A percentile compares a stretch with the other conserved stretches of the same genome.
Conservation (phyloP, 257 asterid genomes). For the Solanum ahanhuiri region DNA sequence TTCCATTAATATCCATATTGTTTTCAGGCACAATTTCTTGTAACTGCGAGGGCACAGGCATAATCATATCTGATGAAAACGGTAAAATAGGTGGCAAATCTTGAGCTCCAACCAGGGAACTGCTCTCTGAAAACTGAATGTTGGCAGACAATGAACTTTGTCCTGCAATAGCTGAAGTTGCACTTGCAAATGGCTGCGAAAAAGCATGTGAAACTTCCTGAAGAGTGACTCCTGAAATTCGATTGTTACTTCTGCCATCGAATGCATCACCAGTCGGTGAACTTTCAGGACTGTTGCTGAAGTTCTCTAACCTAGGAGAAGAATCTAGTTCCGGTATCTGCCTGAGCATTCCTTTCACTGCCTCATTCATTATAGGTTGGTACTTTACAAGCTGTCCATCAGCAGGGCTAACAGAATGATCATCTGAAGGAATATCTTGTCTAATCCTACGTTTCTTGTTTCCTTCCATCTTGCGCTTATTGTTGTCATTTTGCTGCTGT, state of each 20-base stretch:
- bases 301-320: constrained; percentile 47
- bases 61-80: constrained; percentile 24
- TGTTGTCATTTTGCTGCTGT: constrained; percentile 64
- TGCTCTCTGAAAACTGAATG: constrained; percentile 11
- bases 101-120: constrained; percentile 22
- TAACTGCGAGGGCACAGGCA: constrained; percentile 33
- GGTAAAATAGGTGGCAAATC: constrained; percentile 22
- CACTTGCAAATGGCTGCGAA: constrained; percentile 23
- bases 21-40: constrained; percentile 25
- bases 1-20: constrained; percentile 28
- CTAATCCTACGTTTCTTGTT: constrained; percentile 72
- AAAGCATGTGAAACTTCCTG: constrained; percentile 43
- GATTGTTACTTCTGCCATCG: constrained; percentile 24
- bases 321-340: constrained; percentile 55
- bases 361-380: constrained; percentile 70
- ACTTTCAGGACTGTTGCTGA: constrained; percentile 30
- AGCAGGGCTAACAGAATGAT: constrained; percentile 19
- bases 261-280: constrained; percentile 31
- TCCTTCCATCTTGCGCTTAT: constrained; percentile 40
- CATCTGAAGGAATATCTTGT: constrained; percentile 39
- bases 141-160: constrained; percentile 12
- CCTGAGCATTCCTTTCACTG: constrained; percentile 62
- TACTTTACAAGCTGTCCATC: constrained; percentile 77
- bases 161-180: constrained; percentile 11
- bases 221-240: constrained; percentile 50